Conservation (phyloP, 352 stramenopile genomes). For the Phytophthora meadii region DNA sequence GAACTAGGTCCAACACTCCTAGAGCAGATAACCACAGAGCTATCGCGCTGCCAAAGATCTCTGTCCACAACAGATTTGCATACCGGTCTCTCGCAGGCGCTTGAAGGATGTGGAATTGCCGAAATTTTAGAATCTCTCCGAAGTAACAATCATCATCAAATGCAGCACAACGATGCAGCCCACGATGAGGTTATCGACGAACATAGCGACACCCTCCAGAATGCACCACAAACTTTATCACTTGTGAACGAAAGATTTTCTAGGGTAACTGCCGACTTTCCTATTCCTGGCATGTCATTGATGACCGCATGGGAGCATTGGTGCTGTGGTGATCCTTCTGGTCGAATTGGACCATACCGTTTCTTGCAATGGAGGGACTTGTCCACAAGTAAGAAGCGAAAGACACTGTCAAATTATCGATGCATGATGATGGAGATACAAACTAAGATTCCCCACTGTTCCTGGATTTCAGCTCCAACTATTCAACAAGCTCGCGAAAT, state of each 20-base stretch:
- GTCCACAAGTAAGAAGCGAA: not conserved
- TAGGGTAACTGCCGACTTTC: not conserved
- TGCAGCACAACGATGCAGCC: too few relatives aligned
- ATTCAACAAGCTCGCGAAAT: not conserved
- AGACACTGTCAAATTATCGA: not conserved
- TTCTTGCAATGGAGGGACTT: not conserved
- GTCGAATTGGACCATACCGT: not conserved
- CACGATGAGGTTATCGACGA: too few relatives aligned
- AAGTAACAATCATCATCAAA: too few relatives aligned
- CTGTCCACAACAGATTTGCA: too few relatives aligned
- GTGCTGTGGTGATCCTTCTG: not conserved
- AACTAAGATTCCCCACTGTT: not conserved
- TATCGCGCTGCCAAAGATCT: too few relatives aligned
- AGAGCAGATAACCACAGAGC: too few relatives aligned
- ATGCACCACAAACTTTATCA: too few relatives aligned
- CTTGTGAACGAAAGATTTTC: not conserved
- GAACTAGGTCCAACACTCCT: too few relatives aligned
- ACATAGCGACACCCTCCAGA: too few relatives aligned
- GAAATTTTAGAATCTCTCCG: too few relatives aligned
- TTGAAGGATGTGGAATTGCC: too few relatives aligned
- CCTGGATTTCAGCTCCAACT: not conserved
- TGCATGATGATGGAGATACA: constrained; percentile 5
- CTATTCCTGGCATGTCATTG: not conserved
- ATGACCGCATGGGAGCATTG: not conserved
- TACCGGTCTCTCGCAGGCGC: too few relatives aligned